Percentiles rank a stretch among this genome's conserved stretches.
Conservation (phyloP, 306 rosid species). For the Sicyos baderoa region DNA sequence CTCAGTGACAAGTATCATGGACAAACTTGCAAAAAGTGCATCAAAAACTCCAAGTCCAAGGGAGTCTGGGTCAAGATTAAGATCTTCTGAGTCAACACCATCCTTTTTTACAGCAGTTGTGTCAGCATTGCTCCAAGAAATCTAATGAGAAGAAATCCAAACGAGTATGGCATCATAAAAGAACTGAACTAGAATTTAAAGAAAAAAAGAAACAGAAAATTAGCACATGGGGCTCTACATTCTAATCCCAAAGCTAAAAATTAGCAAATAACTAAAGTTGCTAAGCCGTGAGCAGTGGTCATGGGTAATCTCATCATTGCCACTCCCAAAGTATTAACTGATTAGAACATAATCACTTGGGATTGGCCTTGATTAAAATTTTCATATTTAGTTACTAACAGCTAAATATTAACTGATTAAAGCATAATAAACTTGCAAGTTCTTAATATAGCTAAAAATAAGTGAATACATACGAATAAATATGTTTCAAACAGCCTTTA, state of each 20-base stretch:
- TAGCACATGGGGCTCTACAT: background rate
- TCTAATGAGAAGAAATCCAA: slow-evolving; percentile 30
- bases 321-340: too few relatives aligned
- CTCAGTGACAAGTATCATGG: slow-evolving; percentile 94
- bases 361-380: too few relatives aligned
- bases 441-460: too few relatives aligned
- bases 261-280: background rate
- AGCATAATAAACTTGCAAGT: too few relatives aligned
- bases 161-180: background rate
- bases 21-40: slow-evolving; percentile 77
- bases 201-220: background rate
- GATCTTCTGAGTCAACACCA: slow-evolving; percentile 24
- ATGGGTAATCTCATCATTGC: too few relatives aligned
- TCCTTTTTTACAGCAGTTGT: slow-evolving; percentile 27
- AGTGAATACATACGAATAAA: too few relatives aligned
- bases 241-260: background rate
- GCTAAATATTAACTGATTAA: too few relatives aligned
- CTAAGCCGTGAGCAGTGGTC: too few relatives aligned
- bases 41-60: slow-evolving; percentile 75
- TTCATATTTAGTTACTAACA: too few relatives aligned
- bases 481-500: too few relatives aligned
- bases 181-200: background rate
- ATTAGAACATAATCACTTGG: too few relatives aligned
- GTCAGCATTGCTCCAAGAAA: slow-evolving; percentile 33
- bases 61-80: slow-evolving; percentile 48